Conservation (phyloP, 2,329 filamentous ascomycete genomes). For the Plectosphaerella sp. region DNA sequence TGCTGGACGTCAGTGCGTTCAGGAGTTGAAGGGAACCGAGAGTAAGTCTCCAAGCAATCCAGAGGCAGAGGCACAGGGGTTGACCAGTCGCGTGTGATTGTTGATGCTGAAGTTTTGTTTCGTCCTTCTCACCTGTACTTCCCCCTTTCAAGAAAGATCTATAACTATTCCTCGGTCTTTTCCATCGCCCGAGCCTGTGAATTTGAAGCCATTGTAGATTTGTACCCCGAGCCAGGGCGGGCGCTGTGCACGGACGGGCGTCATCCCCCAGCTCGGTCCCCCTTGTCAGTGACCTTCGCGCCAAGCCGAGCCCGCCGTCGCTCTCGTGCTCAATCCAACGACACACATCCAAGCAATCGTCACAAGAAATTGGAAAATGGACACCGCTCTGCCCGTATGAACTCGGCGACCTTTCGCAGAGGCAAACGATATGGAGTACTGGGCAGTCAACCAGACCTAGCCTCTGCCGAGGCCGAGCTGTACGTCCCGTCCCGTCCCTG, state of each 20-base stretch:
- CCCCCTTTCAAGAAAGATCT: too few relatives aligned
- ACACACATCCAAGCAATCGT: slow-evolving; percentile 2
- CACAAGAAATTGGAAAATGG: not conserved
- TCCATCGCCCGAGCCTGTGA: too few relatives aligned
- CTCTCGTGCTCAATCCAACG: not conserved
- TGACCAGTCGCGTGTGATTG: too few relatives aligned
- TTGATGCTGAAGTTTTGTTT: too few relatives aligned
- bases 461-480: slow-evolving; percentile 8
- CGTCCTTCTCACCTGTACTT: too few relatives aligned
- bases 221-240: not conserved
- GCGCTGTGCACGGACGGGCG: not conserved
- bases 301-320: not conserved
- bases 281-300: too few relatives aligned
- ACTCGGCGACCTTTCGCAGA: slow-evolving; percentile 8
- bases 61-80: too few relatives aligned
- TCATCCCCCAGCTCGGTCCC: not conserved
- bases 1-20: too few relatives aligned
- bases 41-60: too few relatives aligned
- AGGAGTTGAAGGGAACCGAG: too few relatives aligned
- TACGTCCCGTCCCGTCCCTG: not conserved
- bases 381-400: slow-evolving; percentile 2
- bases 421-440: slow-evolving; percentile 8
- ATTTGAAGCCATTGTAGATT: too few relatives aligned
- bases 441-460: slow-evolving; percentile 7
- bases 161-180: too few relatives aligned